Percentiles rank a stretch among this genome's conserved stretches.
Evolutionary conservation across 495 filamentous ascomycete genomes (phyloP).

Genomic region (Bacidia rubella): DNA sequence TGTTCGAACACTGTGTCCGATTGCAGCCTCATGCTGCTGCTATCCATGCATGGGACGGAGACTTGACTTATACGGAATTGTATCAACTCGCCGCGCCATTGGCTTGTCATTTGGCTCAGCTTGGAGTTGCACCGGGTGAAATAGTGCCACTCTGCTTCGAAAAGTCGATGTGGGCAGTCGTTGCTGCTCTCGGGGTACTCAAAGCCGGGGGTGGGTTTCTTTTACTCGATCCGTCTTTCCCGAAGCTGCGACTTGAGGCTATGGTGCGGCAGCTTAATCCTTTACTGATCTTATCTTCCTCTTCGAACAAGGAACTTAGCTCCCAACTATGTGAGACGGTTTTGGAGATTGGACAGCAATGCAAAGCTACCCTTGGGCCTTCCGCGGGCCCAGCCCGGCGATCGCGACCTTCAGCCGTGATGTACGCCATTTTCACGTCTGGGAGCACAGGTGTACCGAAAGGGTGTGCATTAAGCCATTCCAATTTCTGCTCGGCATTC

Average conservation of each 20-base stretch:
- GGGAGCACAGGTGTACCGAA: conserved; percentile 22
- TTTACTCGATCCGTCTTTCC: conserved; percentile 31
- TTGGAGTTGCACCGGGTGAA: conserved; percentile 23
- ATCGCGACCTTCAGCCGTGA: too few relatives aligned
- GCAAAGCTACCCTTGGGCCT: background rate
- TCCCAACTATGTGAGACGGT: background rate
- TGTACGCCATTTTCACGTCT: conserved; percentile 22
- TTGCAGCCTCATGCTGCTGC: conserved; percentile 15
- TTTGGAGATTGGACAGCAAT: background rate
- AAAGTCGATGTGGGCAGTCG: conserved; percentile 28
- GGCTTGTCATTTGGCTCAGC: conserved; percentile 21
- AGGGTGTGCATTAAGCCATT: conserved; percentile 14
- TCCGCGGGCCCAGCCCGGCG: too few relatives aligned
- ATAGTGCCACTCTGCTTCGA: conserved; percentile 33
- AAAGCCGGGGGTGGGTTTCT: conserved; percentile 37
- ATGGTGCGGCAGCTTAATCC: conserved; percentile 33
- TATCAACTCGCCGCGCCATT: conserved; percentile 26
- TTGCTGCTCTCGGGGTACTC: conserved; percentile 29
- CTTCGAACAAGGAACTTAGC: background rate
- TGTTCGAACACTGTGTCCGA: conserved; percentile 19
- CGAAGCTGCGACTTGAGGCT: conserved; percentile 28
- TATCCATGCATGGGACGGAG: conserved; percentile 31
- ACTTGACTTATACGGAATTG: conserved; percentile 33
- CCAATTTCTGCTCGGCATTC: conserved; percentile 10
- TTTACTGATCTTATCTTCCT: conserved; percentile 23